A percentile compares a stretch with the other conserved stretches of the same genome.
Conservation (phyloP, 176 grass and related monocot genomes). For the Lolium perenne region DNA sequence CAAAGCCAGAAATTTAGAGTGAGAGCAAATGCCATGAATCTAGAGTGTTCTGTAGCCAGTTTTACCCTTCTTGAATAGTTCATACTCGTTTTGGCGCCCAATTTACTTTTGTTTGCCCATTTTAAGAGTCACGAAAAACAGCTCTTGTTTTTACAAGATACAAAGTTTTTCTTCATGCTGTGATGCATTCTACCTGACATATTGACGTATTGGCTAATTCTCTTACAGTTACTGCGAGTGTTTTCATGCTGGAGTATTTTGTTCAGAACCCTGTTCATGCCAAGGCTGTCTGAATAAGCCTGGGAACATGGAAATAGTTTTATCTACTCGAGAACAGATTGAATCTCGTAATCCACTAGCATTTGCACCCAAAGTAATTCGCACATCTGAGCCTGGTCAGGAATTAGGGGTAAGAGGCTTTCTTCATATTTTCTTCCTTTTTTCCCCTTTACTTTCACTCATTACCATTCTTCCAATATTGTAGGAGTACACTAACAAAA, state of each 20-base stretch:
- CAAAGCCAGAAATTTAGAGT: background rate
- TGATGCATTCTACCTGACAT: constrained; percentile 24
- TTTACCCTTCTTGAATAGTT: constrained; percentile 15
- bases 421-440: constrained; percentile 20
- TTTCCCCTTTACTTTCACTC: constrained; percentile 36
- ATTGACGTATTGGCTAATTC: constrained; percentile 28
- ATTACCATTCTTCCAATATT: constrained; percentile 35
- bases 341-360: constrained; percentile 99
- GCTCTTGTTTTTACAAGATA: constrained; percentile 24
- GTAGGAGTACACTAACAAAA: constrained; percentile 86
- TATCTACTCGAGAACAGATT: constrained; percentile 88
- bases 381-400: constrained; percentile 64
- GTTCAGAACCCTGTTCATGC: constrained; percentile 97
- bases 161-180: constrained; percentile 5
- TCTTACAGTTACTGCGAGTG: constrained; percentile 91
- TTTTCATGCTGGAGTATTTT: constrained; percentile 97
- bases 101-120: background rate
- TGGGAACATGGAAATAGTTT: constrained; percentile 74
- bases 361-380: constrained; percentile 98
- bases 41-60: background rate
- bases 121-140: constrained; percentile 15
- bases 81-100: background rate
- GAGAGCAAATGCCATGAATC: background rate
- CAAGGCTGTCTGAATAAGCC: constrained; percentile 88
- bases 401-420: constrained; percentile 70